A percentile compares a stretch with the other conserved stretches of the same genome.
These are phyloP conservation scores for Apiosordaria backusii DNA, from an alignment of 495 filamentous ascomycete genomes.

Conservation along the genomic window DNA sequence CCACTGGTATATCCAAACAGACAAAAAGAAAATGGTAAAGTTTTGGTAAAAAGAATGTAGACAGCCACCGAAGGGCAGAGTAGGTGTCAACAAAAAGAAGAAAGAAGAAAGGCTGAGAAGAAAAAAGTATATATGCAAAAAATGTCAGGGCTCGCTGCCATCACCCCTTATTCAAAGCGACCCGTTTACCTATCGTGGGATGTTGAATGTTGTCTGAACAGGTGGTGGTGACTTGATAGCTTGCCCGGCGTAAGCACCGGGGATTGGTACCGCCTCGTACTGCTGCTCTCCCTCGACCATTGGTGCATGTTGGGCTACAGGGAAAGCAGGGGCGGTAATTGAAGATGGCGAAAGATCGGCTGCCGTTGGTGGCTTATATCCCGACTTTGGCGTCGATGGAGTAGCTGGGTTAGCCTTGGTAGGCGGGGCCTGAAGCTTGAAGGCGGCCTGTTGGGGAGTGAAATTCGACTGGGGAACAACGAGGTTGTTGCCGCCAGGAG, in stretches of 20 bases:
- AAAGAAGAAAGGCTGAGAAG: conserved; percentile 28
- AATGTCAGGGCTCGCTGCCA: background rate
- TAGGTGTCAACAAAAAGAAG: conserved; percentile 11
- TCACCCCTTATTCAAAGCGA: background rate
- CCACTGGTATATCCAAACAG: conserved; percentile 27
- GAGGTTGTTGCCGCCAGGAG: conserved; percentile 38
- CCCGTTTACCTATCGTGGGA: conserved; percentile 20
- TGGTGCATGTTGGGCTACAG: conserved; percentile 44
- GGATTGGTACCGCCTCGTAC: conserved; percentile 66
- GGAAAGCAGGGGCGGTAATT: conserved; percentile 19
- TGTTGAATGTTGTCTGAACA: conserved; percentile 37
- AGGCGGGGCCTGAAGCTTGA: conserved; percentile 82
- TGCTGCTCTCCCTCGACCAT: conserved; percentile 60
- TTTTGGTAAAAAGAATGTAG: conserved; percentile 1
- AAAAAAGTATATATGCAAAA: conserved; percentile 21
- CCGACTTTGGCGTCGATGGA: conserved; percentile 64
- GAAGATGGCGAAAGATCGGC: conserved; percentile 16
- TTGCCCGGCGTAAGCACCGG: conserved; percentile 55
- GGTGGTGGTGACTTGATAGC: conserved; percentile 44
- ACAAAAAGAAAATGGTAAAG: conserved; percentile 16
- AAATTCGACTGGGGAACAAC: conserved; percentile 46
- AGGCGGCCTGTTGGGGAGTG: conserved; percentile 47
- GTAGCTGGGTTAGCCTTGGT: conserved; percentile 69
- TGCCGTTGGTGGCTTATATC: conserved; percentile 45
- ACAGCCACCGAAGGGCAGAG: conserved; percentile 21